Conservation (phyloP, 257 asterid species). For the Marsdenia floribunda region DNA sequence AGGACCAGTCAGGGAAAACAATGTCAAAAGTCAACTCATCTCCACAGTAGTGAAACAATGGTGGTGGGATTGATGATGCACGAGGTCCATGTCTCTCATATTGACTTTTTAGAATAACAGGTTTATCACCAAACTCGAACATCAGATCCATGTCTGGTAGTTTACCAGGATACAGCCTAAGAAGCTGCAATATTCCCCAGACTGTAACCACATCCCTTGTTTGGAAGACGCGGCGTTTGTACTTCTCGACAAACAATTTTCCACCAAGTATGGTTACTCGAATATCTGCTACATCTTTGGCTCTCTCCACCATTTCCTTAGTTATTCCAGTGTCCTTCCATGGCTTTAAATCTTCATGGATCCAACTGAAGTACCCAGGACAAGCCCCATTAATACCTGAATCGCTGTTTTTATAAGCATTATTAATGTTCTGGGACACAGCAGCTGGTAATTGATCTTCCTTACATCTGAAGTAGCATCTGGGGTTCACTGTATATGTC, state of each 20-base stretch:
- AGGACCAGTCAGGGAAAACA: slow-evolving; percentile 91
- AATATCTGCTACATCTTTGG: slow-evolving; percentile 18
- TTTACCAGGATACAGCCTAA: slow-evolving; percentile 26
- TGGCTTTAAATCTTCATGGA: slow-evolving; percentile 28
- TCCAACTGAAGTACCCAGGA: slow-evolving; percentile 32
- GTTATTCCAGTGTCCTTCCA: slow-evolving; percentile 32
- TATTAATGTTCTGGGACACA: not conserved
- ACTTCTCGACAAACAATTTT: slow-evolving; percentile 18
- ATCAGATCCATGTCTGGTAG: slow-evolving; percentile 29
- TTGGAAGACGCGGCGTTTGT: slow-evolving; percentile 16
- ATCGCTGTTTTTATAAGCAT: not conserved
- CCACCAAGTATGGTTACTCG: slow-evolving; percentile 26
- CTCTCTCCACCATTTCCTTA: slow-evolving; percentile 23
- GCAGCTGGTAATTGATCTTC: slow-evolving; percentile 18
- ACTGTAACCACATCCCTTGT: slow-evolving; percentile 20
- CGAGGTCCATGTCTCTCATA: slow-evolving; percentile 15
- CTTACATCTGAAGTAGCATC: slow-evolving; percentile 51
- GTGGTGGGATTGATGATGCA: slow-evolving; percentile 33
- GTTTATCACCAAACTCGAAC: slow-evolving; percentile 30
- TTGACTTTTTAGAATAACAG: slow-evolving; percentile 24
- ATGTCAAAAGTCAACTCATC: slow-evolving; percentile 67
- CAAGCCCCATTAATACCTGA: slow-evolving; percentile 20
- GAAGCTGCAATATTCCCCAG: slow-evolving; percentile 32
- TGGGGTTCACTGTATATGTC: slow-evolving; percentile 26
- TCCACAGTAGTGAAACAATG: slow-evolving; percentile 78